Conservation (phyloP, 768 basidiomycete species). For the Podaxis sp. region DNA sequence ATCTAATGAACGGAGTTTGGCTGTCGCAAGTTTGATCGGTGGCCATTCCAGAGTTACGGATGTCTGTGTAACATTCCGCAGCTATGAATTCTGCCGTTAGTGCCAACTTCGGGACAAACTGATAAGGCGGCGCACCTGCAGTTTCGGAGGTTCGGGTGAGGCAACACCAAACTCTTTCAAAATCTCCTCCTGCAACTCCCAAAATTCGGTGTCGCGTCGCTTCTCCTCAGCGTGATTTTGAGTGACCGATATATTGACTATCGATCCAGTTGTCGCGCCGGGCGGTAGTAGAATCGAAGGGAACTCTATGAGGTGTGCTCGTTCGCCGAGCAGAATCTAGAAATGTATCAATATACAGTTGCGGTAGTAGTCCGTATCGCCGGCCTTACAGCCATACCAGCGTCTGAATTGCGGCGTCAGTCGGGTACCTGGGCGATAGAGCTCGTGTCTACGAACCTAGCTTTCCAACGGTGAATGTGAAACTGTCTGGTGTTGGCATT, state of each 20-base stretch:
- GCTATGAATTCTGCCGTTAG: conserved; percentile 36
- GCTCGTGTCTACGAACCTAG: conserved; percentile 62
- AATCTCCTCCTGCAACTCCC: conserved; percentile 81
- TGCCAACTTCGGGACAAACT: not conserved
- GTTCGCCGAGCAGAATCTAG: conserved; percentile 89
- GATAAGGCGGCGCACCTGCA: conserved; percentile 52
- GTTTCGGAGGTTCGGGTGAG: conserved; percentile 69
- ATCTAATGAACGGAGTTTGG: conserved; percentile 85
- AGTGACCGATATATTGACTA: conserved; percentile 94
- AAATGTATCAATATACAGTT: not conserved
- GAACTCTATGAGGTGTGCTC: conserved; percentile 97
- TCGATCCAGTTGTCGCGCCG: conserved; percentile 89
- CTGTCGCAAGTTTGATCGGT: conserved; percentile 75
- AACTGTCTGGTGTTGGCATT: conserved; percentile 55
- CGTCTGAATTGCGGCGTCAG: conserved; percentile 51
- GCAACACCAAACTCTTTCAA: conserved; percentile 67
- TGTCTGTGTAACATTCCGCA: conserved; percentile 95
- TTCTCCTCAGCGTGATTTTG: conserved; percentile 86
- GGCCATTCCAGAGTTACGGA: conserved; percentile 98
- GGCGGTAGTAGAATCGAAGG: conserved; percentile 94
- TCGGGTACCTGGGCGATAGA: conserved; percentile 7
- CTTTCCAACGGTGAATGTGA: conserved; percentile 94
- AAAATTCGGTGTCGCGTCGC: conserved; percentile 79
- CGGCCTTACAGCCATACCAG: conserved; percentile 83
- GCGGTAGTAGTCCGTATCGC: not conserved